Evolutionary conservation across 2,329 filamentous ascomycete genomes (phyloP).

Genomic region (Colletotrichum sidae): DNA sequence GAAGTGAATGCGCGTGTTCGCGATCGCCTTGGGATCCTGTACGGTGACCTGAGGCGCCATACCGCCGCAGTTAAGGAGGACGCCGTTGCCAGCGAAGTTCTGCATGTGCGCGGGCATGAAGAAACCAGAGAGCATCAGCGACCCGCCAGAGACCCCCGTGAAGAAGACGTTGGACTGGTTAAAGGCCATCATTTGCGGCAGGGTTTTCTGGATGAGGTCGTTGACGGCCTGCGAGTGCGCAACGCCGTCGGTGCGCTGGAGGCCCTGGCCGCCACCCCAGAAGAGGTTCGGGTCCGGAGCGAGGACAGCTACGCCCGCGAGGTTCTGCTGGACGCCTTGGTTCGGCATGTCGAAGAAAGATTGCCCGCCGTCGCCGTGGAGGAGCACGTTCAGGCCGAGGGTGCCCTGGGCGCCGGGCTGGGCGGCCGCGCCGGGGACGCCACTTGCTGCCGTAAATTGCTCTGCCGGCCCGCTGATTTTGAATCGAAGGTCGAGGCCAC

Average conservation of each 20-base stretch:
- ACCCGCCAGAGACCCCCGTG: slow-evolving; percentile 67
- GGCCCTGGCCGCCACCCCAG: slow-evolving; percentile 67
- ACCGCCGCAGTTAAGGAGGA: slow-evolving; percentile 67
- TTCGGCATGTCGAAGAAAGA: slow-evolving; percentile 70
- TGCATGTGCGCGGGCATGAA: slow-evolving; percentile 68
- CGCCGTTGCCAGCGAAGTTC: slow-evolving; percentile 61
- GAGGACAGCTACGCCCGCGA: slow-evolving; percentile 65
- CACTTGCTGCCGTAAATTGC: slow-evolving; percentile 62
- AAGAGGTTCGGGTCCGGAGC: slow-evolving; percentile 66
- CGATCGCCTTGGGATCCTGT: slow-evolving; percentile 54
- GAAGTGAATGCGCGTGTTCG: slow-evolving; percentile 64
- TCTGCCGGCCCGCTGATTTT: slow-evolving; percentile 65
- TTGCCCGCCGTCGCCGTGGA: slow-evolving; percentile 70
- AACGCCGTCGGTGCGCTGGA: slow-evolving; percentile 65
- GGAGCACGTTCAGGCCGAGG: slow-evolving; percentile 66
- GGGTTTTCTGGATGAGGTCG: slow-evolving; percentile 60
- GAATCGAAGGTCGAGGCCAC: slow-evolving; percentile 65
- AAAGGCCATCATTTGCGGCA: slow-evolving; percentile 66
- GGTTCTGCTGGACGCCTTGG: slow-evolving; percentile 61
- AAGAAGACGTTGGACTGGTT: slow-evolving; percentile 65
- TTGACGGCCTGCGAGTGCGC: slow-evolving; percentile 67
- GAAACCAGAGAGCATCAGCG: slow-evolving; percentile 65
- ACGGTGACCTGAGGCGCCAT: slow-evolving; percentile 65
- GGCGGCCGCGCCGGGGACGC: slow-evolving; percentile 50
- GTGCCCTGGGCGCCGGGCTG: slow-evolving; percentile 44